phyloP scores from a whole-genome alignment of 768 basidiomycete species.

The Crucibulum laeve region DNA sequence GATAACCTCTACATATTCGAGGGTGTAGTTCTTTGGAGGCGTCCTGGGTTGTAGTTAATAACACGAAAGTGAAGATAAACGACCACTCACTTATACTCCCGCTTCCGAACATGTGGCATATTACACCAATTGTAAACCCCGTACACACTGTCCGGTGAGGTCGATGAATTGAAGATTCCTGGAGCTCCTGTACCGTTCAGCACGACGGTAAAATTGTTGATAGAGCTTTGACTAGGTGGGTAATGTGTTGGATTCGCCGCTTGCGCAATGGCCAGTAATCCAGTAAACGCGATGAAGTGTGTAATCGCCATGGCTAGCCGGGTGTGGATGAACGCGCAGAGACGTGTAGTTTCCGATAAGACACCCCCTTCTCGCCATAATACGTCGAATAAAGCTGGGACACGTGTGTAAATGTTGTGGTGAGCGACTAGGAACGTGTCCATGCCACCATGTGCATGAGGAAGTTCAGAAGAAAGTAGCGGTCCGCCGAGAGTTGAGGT shows the following conservation, averaged over 20 bases:
- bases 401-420: too few relatives aligned
- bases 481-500: too few relatives aligned
- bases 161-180: constrained; percentile 40
- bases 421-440: too few relatives aligned
- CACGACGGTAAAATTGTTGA: constrained; percentile 40
- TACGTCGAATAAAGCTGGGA: too few relatives aligned
- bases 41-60: constrained; percentile 17
- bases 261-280: constrained; percentile 4
- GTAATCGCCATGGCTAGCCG: constrained; percentile 9
- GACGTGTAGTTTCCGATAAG: too few relatives aligned
- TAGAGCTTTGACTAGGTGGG: constrained; percentile 30
- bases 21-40: constrained; percentile 26
- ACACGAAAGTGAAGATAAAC: not conserved
- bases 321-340: too few relatives aligned
- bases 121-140: constrained; percentile 51
- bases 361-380: too few relatives aligned
- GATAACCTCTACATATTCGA: constrained; percentile 48
- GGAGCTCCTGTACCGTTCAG: constrained; percentile 38
- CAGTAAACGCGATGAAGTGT: constrained; percentile 9
- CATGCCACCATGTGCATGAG: too few relatives aligned
- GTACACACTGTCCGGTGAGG: constrained; percentile 32
- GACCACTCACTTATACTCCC: constrained; percentile 39
- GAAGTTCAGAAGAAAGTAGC: too few relatives aligned
- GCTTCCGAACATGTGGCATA: constrained; percentile 45
- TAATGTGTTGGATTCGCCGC: constrained; percentile 27